Evolutionary conservation across 352 stramenopile genomes (phyloP).

Genomic region (Pythium volutum): DNA sequence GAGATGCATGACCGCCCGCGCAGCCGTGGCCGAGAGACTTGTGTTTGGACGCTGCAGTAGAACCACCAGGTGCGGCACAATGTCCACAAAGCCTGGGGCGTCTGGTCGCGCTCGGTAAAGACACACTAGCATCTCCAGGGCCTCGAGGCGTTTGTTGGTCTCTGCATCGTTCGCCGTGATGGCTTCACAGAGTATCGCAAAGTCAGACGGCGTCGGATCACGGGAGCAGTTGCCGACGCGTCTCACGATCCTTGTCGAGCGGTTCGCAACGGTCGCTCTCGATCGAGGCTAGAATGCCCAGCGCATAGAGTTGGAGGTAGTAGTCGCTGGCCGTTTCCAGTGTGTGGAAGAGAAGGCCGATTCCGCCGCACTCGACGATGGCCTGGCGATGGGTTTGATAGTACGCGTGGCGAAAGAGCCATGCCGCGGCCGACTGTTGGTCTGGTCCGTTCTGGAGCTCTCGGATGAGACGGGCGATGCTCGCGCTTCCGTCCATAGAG

Average conservation of each 20-base stretch:
- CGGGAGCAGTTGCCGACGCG: background rate
- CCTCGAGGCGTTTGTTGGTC: background rate
- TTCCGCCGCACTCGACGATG: no score
- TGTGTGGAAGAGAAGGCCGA: background rate
- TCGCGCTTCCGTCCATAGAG: no score
- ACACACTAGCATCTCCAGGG: slow-evolving; percentile 9
- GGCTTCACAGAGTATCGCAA: background rate
- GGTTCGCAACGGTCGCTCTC: background rate
- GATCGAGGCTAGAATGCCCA: background rate
- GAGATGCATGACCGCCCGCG: background rate
- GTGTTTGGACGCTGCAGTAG: background rate
- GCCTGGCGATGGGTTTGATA: background rate
- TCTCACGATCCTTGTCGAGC: background rate
- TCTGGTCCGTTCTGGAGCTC: no score
- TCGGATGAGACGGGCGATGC: no score
- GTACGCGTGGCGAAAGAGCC: background rate
- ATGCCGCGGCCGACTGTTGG: background rate
- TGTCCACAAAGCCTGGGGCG: background rate
- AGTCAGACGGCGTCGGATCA: background rate
- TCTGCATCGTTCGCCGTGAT: background rate
- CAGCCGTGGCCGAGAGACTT: background rate
- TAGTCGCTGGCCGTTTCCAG: background rate
- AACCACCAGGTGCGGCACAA: background rate
- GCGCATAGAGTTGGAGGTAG: background rate
- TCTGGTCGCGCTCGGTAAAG: background rate